Evolutionary conservation across 2,329 filamentous ascomycete genomes (phyloP), one percentile per base, ranked within the genome.

Genomic region (Epichloe hybrida): DNA sequence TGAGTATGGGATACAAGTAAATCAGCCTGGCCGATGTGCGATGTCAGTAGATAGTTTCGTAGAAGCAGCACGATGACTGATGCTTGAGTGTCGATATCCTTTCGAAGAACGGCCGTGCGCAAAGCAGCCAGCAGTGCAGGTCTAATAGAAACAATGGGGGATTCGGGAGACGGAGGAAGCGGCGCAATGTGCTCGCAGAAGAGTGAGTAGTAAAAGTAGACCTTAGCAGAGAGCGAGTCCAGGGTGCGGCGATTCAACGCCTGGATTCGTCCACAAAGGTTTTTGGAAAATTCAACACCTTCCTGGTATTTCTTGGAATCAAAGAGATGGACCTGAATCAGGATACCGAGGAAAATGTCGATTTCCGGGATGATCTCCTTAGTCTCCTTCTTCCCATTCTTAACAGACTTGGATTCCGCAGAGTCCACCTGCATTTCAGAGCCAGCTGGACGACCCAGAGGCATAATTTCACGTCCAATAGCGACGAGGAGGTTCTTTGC

Each of bases 141-240:
- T 53, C 93, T 85, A 62, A 95, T 89, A 40, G 84, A 77, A 54
- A 96, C 86, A 57, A 95, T 81, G 3, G 89, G 85, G 6, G 90
- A 95, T 61, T 88, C 84, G 51, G 88, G 85, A 49, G 90, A 96
- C 23, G 91, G 90, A 43, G 93, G 87, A 55, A 91, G 80, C 21
- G 91, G 90, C 54, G 83, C 80, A 55, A 94, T 79, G 68, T 94
- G 84, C 76, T 98, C 93, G 71, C 85, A 88, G 74, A 97, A 97
- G 60, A 97, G 76, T 23, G 88, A 88, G 71, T 88, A 95, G 76
- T 98, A 98, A 71, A 96, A 97, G 77, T 96, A 98, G 56, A 91
- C 89, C 69, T 94, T 94, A 57, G 91, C 89, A 53, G 90, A 87
- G 53, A 98, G 80, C 47, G 90, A 89, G 68, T 98, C 93, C 55